phyloP scores from a whole-genome alignment of 116 monocot species.

The Trichopus zeylanicus region DNA sequence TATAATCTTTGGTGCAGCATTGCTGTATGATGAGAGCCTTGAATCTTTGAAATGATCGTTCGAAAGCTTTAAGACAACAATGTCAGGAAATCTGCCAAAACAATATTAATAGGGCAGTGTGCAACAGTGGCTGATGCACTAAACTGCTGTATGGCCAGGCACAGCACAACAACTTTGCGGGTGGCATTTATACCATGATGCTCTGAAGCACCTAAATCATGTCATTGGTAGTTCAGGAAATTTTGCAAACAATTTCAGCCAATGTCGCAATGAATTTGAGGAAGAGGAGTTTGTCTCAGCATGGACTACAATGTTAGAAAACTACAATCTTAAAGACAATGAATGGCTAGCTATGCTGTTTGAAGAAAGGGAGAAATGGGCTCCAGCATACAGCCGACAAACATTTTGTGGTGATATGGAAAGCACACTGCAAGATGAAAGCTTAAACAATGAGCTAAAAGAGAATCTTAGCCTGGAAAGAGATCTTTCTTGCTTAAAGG shows the following conservation, averaged over 20 bases:
- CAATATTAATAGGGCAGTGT: constrained; percentile 39
- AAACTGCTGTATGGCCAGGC: constrained; percentile 31
- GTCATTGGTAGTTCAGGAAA: constrained; percentile 27
- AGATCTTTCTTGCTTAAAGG: constrained; percentile 31
- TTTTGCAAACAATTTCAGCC: constrained; percentile 38
- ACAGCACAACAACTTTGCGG: constrained; percentile 36
- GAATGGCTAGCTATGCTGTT: constrained; percentile 42
- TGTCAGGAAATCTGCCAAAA: constrained; percentile 55
- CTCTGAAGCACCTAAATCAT: constrained; percentile 27
- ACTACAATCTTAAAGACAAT: constrained; percentile 40
- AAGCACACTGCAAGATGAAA: constrained; percentile 27
- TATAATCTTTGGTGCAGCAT: constrained; percentile 43
- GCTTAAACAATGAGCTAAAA: constrained; percentile 22
- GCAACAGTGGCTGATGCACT: constrained; percentile 21
- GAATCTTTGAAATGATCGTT: constrained; percentile 60
- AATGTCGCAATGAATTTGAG: constrained; percentile 34
- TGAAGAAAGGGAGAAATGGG: constrained; percentile 42
- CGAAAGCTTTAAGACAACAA: constrained; percentile 43
- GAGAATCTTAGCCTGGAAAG: constrained; percentile 21
- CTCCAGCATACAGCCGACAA: constrained; percentile 27
- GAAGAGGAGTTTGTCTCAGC: constrained; percentile 38
- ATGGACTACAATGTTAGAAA: constrained; percentile 38
- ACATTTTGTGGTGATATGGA: constrained; percentile 47
- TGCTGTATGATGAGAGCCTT: constrained; percentile 50
- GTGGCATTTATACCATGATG: constrained; percentile 40